A percentile compares a stretch with the other conserved stretches of the same genome.
Evolutionary conservation across 805 yeast genomes (phyloP).

Genomic region (Saccharomycopsis sp.): DNA sequence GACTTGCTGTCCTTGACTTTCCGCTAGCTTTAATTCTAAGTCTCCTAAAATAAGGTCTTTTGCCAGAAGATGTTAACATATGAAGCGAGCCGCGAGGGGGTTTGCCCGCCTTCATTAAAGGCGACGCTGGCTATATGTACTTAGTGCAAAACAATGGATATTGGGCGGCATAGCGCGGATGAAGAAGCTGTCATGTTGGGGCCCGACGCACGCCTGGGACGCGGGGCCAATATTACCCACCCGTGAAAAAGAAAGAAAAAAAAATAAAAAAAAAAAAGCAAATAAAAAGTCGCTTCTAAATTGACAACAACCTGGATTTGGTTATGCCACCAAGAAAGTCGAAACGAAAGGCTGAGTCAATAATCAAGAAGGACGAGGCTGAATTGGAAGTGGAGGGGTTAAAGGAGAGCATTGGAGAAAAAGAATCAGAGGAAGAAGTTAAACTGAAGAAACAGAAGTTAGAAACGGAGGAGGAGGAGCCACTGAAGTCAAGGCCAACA

Average conservation of each 20-base stretch:
- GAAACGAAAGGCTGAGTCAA: too few relatives aligned
- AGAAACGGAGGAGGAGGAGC: not conserved
- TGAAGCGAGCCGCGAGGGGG: too few relatives aligned
- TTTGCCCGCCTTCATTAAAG: not conserved
- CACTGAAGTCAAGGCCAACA: not conserved
- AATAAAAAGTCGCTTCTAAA: too few relatives aligned
- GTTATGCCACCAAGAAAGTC: too few relatives aligned
- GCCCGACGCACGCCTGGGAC: not conserved
- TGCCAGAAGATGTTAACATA: not conserved
- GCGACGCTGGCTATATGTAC: not conserved
- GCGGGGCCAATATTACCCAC: not conserved
- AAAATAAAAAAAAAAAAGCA: not conserved
- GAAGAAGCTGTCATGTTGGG: not conserved
- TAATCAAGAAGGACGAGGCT: too few relatives aligned
- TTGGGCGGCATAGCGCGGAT: not conserved
- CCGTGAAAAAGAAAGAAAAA: not conserved
- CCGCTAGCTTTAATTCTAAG: not conserved
- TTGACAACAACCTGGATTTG: too few relatives aligned
- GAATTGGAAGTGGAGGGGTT: too few relatives aligned
- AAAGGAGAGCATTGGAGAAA: too few relatives aligned
- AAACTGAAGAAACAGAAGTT: too few relatives aligned
- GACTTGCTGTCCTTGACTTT: too few relatives aligned
- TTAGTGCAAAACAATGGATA: not conserved
- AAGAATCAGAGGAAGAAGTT: too few relatives aligned
- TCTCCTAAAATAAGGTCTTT: not conserved